These are phyloP conservation scores for Podospora anserina DNA, from an alignment of 495 filamentous ascomycete genomes.

Conservation along the genomic window DNA sequence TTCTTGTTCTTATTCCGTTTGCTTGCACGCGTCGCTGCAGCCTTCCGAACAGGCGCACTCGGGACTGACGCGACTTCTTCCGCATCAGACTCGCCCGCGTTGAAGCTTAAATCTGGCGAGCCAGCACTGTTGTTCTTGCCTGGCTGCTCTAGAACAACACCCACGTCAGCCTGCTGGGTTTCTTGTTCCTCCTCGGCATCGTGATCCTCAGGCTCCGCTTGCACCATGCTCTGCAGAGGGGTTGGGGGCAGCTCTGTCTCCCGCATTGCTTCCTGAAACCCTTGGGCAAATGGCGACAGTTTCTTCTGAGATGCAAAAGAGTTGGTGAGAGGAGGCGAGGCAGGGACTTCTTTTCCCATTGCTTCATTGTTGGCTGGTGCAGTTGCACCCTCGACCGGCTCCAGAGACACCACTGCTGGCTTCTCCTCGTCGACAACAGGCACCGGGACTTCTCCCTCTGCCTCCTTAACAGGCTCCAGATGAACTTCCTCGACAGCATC, in stretches of 20 bases:
- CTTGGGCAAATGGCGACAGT: neutral
- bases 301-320: conserved; percentile 5
- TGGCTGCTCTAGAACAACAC: neutral
- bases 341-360: neutral
- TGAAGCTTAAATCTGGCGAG: neutral
- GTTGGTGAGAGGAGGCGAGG: neutral
- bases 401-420: neutral
- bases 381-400: neutral
- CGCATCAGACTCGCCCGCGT: conserved; percentile 14
- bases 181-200: neutral
- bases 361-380: neutral
- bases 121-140: neutral
- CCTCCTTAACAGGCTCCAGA: neutral
- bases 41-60: neutral
- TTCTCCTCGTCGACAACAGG: neutral
- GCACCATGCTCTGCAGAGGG: conserved; percentile 14
- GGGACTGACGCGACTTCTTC: neutral
- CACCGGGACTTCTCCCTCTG: neutral
- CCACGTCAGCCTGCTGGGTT: neutral
- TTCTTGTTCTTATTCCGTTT: neutral
- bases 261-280: neutral
- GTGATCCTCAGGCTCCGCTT: neutral
- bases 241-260: conserved; percentile 6
- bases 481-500: neutral
- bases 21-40: neutral